Evolutionary conservation across 129 eudicot species (phyloP).

Genomic region (Chrysanthemum lavandulifolium): DNA sequence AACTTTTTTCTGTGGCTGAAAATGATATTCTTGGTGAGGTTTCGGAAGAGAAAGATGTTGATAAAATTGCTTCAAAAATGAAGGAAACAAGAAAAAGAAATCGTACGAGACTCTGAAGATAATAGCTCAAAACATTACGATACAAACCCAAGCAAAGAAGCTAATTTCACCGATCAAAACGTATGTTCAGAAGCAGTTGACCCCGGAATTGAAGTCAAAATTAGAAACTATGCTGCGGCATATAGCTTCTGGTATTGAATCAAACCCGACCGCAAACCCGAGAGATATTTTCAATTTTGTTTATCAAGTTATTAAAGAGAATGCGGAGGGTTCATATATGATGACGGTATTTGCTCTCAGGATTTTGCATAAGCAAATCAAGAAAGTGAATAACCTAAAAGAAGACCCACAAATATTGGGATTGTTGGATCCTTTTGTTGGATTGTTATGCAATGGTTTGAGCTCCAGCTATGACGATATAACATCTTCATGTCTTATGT

Average conservation of each 20-base stretch:
- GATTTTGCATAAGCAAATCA: constrained; percentile 54
- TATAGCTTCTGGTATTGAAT: constrained; percentile 74
- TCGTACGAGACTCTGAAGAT: constrained; percentile 73
- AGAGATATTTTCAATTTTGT: constrained; percentile 62
- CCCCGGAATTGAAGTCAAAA: constrained; percentile 63
- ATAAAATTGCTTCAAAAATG: constrained; percentile 94
- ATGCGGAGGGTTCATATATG: constrained; percentile 52
- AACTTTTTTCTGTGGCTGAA: constrained; percentile 62
- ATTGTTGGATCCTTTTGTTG: constrained; percentile 74
- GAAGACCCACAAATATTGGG: constrained; percentile 45
- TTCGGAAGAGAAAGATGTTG: constrained; percentile 88
- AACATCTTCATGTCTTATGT: constrained; percentile 58
- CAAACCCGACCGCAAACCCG: constrained; percentile 62
- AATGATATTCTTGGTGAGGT: constrained; percentile 87
- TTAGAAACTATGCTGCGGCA: constrained; percentile 71
- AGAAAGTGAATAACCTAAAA: constrained; percentile 46
- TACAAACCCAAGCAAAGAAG: constrained; percentile 68
- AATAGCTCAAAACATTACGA: constrained; percentile 68
- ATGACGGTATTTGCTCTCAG: constrained; percentile 75
- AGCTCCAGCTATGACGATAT: constrained; percentile 75
- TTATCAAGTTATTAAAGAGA: constrained; percentile 60
- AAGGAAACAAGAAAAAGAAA: constrained; percentile 86
- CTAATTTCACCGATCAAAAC: constrained; percentile 62
- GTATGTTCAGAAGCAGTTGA: constrained; percentile 61
- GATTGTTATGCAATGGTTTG: constrained; percentile 58